Evolutionary conservation across 768 basidiomycete species (phyloP), one percentile per base, ranked within the genome.

Genomic region (Russula griseocarnosa): DNA sequence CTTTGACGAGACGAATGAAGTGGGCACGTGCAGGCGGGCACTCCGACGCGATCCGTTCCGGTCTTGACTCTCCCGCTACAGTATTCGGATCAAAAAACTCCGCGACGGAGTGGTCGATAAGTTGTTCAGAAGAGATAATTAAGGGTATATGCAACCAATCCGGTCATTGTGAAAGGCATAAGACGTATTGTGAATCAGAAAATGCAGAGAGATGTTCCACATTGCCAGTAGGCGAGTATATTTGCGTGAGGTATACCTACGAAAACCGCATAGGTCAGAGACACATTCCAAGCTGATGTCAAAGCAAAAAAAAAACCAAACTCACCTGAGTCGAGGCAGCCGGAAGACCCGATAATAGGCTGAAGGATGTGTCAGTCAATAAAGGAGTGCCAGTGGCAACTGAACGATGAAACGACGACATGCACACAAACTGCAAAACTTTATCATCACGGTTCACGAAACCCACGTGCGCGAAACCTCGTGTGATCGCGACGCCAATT

Each of bases 361-460:
- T 68, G n/a, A 38, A 5, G 73, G 70, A 87, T 36, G 26, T 8
- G 20, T 38, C 81, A 55, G 87, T 86, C 65, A 79, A 77, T 13
- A 57, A 13, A 86, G 5, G 13, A 38, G 38, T 5, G 13, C 13
- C 38, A 38, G 38, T 38, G 14, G 38, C 38, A 30, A 86, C 81
- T 6, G 86, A 36, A 1, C 79, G 79, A 18, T 0, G 66, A 28
- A 53, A 65, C 36, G 4, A 76, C 86, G 70, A 87, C 86, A 88
- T 84, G 81, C 84, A 85, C 18, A 88, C 82, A 59, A 88, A 86
- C 65, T 79, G 78, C 22, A 89, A 70, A 0, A 88, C 83, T 40
- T 82, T 82, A 67, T 88, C 81, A 0, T 82, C 76, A 59, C 69
- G 69, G 5, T 78, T 67, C 22, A 88, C 80, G 8, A 88, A 49